Base-by-base conservation (phyloP, 495 filamentous ascomycete species). In the Cenococcum geophilum region DNA sequence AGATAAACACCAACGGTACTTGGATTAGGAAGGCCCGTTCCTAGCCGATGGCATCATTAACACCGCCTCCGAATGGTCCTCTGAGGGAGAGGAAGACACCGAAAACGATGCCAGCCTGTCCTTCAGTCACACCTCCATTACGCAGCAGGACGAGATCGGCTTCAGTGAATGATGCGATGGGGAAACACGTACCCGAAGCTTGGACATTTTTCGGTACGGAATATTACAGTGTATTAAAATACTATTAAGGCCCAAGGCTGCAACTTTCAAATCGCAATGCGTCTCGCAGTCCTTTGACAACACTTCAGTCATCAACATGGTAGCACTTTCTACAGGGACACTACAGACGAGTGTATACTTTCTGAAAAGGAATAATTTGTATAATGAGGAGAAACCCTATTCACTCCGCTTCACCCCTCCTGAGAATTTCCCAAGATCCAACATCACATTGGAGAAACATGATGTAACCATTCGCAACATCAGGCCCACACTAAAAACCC, bases 91-190 rank as follows among this genome's bases (percentile, higher is more conserved):
- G 40, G 4, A 57, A 57, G 23, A 65, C 10, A 14, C 56, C 58
- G 18, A 20, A 21, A 0, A 22, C 18, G 34, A n/a, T 32, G 9
- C 49, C 27, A 5, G 59, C 51, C 3, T 60, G 54, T 12, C 62
- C 62, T 20, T 60, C 37, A 52, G 75, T 79, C 18, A 72, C 72
- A 1, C 62, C 65, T 47, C 66, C 61, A 50, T 69, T 56, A 54
- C 65, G 61, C 22, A 72, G 40, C 4, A 66, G 61, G 16, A 72
- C 68, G 23, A 77, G 35, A 52, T 78, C 76, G 37, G 63, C 61
- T 16, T 77, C 58, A 47, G 77, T 68, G 16, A 76, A 64, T 21
- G 76, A 67, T 16, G 66, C 61, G 12, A 78, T 27, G 14, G 68
- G n/a, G n/a, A n/a, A n/a, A n/a, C n/a, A n/a, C n/a, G n/a, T n/a